Evolutionary conservation across 192 early-diverging fungal species (phyloP).

Genomic region (Bifiguratus adelaidae): DNA sequence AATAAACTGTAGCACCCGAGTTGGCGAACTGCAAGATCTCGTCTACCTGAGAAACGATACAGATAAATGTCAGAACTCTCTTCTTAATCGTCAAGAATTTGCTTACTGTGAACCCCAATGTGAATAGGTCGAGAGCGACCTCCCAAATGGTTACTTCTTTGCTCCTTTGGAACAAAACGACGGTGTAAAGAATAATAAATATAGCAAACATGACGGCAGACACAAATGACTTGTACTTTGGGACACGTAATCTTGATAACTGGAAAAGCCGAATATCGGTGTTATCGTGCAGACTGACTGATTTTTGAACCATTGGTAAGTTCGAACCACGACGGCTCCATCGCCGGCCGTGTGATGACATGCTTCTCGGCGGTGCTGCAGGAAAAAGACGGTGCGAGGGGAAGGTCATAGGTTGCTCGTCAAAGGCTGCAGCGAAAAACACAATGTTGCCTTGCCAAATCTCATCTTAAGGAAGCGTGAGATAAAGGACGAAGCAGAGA

Average conservation of each 20-base stretch:
- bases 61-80: not conserved
- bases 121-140: conserved; percentile 10
- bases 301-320: too few relatives aligned
- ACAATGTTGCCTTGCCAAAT: conserved; percentile 28
- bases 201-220: conserved; percentile 18
- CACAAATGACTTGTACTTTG: conserved; percentile 25
- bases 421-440: conserved; percentile 24
- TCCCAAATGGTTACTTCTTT: conserved; percentile 12
- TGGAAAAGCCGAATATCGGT: conserved; percentile 18
- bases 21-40: conserved; percentile 22
- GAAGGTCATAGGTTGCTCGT: conserved; percentile 5
- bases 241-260: conserved; percentile 22
- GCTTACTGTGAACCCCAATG: conserved; percentile 3
- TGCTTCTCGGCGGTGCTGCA: too few relatives aligned
- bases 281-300: conserved; percentile 16
- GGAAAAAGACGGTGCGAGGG: not conserved
- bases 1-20: conserved; percentile 25
- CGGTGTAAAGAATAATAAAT: conserved; percentile 24
- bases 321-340: too few relatives aligned
- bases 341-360: conserved; percentile 2
- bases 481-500: not conserved
- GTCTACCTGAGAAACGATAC: conserved; percentile 13
- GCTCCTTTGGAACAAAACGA: conserved; percentile 18
- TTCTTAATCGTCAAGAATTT: not conserved
- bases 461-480: conserved; percentile 10